Evolutionary conservation across 2,329 filamentous ascomycete genomes (phyloP).

Genomic region (Thermothelomyces thermophilus): DNA sequence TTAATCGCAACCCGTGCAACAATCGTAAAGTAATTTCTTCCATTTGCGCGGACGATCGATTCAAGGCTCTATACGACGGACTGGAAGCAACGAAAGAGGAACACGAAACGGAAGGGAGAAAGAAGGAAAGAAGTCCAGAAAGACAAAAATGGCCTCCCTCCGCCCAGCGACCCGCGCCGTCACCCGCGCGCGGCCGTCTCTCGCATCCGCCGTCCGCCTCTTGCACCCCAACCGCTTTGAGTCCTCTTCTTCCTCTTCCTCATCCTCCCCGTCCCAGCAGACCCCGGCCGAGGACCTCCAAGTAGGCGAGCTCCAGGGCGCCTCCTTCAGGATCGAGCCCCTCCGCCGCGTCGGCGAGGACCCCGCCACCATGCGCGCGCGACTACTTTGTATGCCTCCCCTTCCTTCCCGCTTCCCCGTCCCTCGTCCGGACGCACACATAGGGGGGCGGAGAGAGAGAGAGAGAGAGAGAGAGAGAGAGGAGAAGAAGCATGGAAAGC

Average conservation of each 20-base stretch:
- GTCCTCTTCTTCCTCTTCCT: constrained; percentile 15
- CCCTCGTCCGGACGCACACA: background rate
- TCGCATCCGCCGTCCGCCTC: constrained; percentile 18
- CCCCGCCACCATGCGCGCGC: constrained; percentile 75
- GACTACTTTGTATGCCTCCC: constrained; percentile 57
- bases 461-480: background rate
- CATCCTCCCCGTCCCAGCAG: constrained; percentile 9
- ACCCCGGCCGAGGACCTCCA: constrained; percentile 51
- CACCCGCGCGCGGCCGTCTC: constrained; percentile 7
- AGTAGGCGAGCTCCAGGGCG: constrained; percentile 83
- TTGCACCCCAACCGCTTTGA: constrained; percentile 10
- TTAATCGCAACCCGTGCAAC: too few species aligned
- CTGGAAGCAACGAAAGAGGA: background rate
- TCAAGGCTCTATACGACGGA: background rate
- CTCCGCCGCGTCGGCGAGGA: constrained; percentile 78
- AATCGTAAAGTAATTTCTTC: too few species aligned
- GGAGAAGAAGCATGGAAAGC: background rate
- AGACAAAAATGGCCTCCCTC: constrained; percentile 11
- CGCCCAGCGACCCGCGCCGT: constrained; percentile 13
- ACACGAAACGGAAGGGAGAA: background rate
- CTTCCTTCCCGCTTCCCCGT: constrained; percentile 1
- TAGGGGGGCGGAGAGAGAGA: background rate
- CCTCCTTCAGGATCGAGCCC: constrained; percentile 84
- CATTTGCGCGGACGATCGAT: background rate
- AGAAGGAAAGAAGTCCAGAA: background rate